Percentiles rank a stretch among this genome's conserved stretches.
These are phyloP conservation scores for Clavispora carvajalis DNA, from an alignment of 805 yeast genomes.

Conservation along the genomic window DNA sequence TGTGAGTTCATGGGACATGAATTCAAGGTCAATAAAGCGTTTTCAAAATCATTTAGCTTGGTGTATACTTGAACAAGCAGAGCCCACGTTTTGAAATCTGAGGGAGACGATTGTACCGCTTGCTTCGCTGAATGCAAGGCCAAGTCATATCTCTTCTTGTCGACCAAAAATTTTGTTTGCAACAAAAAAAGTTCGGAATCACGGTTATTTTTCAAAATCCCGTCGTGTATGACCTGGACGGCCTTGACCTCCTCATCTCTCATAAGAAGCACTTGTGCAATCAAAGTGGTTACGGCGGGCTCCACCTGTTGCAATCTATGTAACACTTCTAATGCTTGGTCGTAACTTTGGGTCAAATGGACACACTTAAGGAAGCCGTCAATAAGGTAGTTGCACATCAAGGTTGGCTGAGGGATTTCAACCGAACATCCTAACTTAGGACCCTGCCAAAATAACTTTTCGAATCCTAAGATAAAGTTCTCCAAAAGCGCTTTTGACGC, in stretches of 20 bases:
- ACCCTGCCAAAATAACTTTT: conserved; percentile 61
- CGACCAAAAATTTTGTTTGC: conserved; percentile 54
- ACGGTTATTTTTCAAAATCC: conserved; percentile 45
- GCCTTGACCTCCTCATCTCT: conserved; percentile 59
- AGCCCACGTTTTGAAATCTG: conserved; percentile 73
- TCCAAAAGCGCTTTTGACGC: conserved; percentile 38
- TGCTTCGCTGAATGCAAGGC: conserved; percentile 56
- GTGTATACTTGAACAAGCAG: conserved; percentile 60
- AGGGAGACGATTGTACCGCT: conserved; percentile 69
- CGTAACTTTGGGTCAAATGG: conserved; percentile 60
- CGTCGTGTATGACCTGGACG: conserved; percentile 45
- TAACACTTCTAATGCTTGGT: conserved; percentile 56
- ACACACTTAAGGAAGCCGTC: conserved; percentile 67
- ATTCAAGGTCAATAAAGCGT: conserved; percentile 66
- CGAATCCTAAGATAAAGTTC: conserved; percentile 60
- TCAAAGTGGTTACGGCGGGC: conserved; percentile 52
- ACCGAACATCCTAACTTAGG: conserved; percentile 59
- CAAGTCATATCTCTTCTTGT: conserved; percentile 48
- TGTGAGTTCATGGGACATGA: conserved; percentile 79
- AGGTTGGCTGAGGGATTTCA: conserved; percentile 64
- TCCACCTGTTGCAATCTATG: conserved; percentile 46
- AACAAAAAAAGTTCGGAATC: conserved; percentile 50
- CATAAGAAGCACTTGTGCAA: conserved; percentile 48
- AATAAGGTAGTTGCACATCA: conserved; percentile 62
- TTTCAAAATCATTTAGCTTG: conserved; percentile 58